Conservation (phyloP, 192 early-diverging fungal genomes). For the Backusella morwellensis region DNA sequence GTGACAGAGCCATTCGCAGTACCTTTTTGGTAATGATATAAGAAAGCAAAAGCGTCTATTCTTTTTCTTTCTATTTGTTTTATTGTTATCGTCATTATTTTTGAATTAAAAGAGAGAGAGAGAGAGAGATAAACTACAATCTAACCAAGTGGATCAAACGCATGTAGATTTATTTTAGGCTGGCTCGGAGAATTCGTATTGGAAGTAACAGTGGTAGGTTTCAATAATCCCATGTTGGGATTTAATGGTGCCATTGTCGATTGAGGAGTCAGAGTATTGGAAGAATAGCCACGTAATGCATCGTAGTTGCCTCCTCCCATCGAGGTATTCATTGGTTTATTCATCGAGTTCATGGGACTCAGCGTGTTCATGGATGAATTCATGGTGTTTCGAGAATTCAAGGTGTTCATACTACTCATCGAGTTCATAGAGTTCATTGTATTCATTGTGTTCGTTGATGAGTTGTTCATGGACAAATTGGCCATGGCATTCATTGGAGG, state of each 20-base stretch:
- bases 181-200: neutral
- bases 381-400: neutral
- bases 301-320: neutral
- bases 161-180: conserved; percentile 16
- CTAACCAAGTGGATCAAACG: conserved; percentile 29
- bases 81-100: neutral
- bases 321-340: neutral
- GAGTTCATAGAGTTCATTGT: neutral
- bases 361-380: neutral
- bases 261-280: neutral
- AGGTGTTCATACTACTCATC: neutral
- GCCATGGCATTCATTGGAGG: neutral
- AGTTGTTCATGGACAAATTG: neutral
- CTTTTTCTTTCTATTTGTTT: neutral
- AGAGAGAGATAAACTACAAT: neutral
- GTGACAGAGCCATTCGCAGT: no score
- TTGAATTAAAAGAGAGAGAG: no score
- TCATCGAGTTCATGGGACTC: neutral
- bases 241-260: neutral
- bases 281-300: neutral
- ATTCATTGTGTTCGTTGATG: neutral
- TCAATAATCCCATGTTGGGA: conserved; percentile 15
- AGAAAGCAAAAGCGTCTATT: no score
- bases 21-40: no score
- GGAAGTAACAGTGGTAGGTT: neutral